Evolutionary conservation across 306 rosid species (phyloP).

Genomic region (Begonia fuchsioides): DNA sequence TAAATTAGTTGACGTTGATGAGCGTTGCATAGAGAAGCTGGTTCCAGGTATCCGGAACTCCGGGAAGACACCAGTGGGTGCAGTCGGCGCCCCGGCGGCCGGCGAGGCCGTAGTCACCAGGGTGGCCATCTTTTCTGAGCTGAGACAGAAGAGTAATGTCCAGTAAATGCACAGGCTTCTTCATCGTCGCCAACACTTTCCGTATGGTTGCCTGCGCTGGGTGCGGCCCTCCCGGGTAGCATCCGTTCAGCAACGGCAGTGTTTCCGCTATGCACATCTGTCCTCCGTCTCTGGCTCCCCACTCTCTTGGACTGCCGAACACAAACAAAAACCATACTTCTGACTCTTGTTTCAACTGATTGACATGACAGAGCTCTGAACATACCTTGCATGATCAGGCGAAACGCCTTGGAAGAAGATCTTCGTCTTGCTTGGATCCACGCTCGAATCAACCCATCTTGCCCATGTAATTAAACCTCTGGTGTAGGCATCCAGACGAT

Average conservation of each 20-base stretch:
- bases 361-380: not conserved
- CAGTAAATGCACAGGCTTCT: conserved; percentile 36
- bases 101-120: conserved; percentile 65
- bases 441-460: conserved; percentile 9
- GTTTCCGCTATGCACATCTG: conserved; percentile 77
- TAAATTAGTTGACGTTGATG: too few relatives aligned
- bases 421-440: conserved; percentile 5
- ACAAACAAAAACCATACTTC: not conserved
- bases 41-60: conserved; percentile 92
- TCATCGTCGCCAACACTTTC: conserved; percentile 58
- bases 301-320: conserved; percentile 52
- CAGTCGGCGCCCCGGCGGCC: conserved; percentile 73
- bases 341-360: not conserved
- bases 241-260: conserved; percentile 34
- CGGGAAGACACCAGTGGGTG: conserved; percentile 99
- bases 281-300: conserved; percentile 29
- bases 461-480: conserved; percentile 10
- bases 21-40: conserved; percentile 43
- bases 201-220: conserved; percentile 62
- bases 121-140: conserved; percentile 79
- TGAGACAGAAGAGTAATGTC: conserved; percentile 77
- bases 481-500: conserved; percentile 6
- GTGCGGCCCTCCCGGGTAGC: conserved; percentile 22
- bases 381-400: conserved; percentile 9
- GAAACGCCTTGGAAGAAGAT: conserved; percentile 11